A percentile compares a stretch with the other conserved stretches of the same genome.
Conservation (phyloP, 768 basidiomycete genomes). For the Boletus patriciae region DNA sequence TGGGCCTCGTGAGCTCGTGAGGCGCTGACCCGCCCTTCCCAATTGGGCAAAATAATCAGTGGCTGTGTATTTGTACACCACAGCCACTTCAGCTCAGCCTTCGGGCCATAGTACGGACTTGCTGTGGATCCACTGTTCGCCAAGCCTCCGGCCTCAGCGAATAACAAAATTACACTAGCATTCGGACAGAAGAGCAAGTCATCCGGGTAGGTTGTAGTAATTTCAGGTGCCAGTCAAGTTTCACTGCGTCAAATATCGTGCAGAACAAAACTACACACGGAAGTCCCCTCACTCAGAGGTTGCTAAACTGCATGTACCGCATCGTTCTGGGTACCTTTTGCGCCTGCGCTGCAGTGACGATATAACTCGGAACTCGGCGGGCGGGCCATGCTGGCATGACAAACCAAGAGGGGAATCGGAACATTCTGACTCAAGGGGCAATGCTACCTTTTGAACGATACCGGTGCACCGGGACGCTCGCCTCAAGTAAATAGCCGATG, state of each 20-base stretch:
- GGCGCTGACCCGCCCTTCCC: conserved; percentile 4
- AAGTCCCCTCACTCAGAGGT: no score
- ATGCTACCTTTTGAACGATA: neutral
- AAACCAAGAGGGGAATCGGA: neutral
- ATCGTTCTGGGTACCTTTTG: no score
- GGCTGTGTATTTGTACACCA: conserved; percentile 20
- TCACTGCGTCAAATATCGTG: neutral
- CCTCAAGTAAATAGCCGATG: no score
- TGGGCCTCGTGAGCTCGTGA: neutral
- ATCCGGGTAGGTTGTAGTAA: neutral
- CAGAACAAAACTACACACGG: neutral
- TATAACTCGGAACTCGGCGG: neutral
- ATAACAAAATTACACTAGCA: neutral
- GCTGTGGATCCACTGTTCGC: neutral
- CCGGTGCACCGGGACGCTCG: no score
- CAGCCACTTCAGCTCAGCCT: no score
- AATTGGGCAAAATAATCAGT: conserved; percentile 19
- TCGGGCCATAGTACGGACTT: neutral
- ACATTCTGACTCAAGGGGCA: neutral
- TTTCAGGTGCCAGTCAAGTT: neutral
- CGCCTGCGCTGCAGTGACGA: neutral
- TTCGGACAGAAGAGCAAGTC: neutral
- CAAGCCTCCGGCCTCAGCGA: neutral
- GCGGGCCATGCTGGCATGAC: neutral
- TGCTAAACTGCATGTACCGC: no score